phyloP scores from a whole-genome alignment of 495 filamentous ascomycete species.

The Chlorociboria aeruginascens region DNA sequence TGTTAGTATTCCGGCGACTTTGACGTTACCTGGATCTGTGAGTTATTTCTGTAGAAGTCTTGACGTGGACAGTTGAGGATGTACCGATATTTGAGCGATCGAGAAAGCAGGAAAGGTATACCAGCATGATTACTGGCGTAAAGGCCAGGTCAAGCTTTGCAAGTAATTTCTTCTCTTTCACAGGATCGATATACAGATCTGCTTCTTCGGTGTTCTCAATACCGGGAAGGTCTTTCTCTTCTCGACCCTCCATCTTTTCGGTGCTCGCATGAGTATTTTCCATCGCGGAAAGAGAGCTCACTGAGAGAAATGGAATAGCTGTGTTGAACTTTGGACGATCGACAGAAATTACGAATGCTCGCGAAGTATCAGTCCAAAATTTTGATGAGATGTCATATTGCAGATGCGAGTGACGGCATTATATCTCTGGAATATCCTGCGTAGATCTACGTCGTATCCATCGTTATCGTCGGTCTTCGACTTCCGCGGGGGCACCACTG shows the following conservation, averaged over 20 bases:
- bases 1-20: slow-evolving; percentile 32
- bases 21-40: slow-evolving; percentile 28
- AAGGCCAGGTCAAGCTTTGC: slow-evolving; percentile 32
- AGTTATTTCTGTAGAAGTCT: not conserved
- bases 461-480: too few species aligned
- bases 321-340: too few species aligned
- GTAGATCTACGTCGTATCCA: too few species aligned
- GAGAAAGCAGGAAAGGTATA: slow-evolving; percentile 33
- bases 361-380: too few species aligned
- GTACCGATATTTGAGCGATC: slow-evolving; percentile 36
- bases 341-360: too few species aligned
- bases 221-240: not conserved
- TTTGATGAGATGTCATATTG: too few species aligned
- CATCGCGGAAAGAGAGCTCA: too few species aligned
- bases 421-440: too few species aligned
- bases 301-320: too few species aligned
- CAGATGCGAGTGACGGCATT: too few species aligned
- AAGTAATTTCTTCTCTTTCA: slow-evolving; percentile 23
- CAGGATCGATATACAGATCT: slow-evolving; percentile 8
- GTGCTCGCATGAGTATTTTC: not conserved
- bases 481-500: too few species aligned
- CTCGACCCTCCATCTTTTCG: not conserved
- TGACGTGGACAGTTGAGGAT: not conserved
- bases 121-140: slow-evolving; percentile 36
- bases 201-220: not conserved